Evolutionary conservation across 176 grass and related monocot genomes (phyloP).

Genomic region (Carex scoparia): DNA sequence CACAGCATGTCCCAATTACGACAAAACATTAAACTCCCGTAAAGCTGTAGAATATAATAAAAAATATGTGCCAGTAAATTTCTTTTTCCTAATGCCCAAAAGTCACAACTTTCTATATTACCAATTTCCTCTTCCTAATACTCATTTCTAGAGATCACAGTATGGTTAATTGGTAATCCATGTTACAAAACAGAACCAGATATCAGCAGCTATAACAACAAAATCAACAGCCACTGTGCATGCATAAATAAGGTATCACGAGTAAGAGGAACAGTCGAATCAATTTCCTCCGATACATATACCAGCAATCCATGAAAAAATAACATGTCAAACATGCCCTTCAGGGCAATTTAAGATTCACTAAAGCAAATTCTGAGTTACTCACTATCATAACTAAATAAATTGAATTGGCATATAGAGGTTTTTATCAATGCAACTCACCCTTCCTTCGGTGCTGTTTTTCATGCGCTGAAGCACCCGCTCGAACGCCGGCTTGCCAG

Average conservation of each 20-base stretch:
- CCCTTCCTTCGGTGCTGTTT: constrained; percentile 70
- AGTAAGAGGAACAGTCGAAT: neutral
- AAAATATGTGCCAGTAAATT: neutral
- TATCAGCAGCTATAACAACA: neutral
- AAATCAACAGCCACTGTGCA: neutral
- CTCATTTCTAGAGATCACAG: too few species aligned
- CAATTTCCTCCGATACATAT: neutral
- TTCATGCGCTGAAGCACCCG: constrained; percentile 76
- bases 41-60: neutral
- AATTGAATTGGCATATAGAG: neutral
- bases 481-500: constrained; percentile 72
- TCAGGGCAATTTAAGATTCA: neutral
- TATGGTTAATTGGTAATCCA: neutral
- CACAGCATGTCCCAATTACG: neutral
- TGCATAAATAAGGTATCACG: neutral
- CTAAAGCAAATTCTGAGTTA: neutral
- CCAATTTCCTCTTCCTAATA: too few species aligned
- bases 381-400: neutral
- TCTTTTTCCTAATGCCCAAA: neutral
- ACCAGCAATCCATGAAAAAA: neutral
- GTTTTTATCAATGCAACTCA: constrained; percentile 19
- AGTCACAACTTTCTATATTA: neutral
- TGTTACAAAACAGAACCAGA: neutral
- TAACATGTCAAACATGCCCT: neutral
- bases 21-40: neutral